Percentiles rank a stretch among this genome's conserved stretches.
These are phyloP conservation scores for Podaxis sp. DNA, from an alignment of 768 basidiomycete genomes.

Conservation along the genomic window DNA sequence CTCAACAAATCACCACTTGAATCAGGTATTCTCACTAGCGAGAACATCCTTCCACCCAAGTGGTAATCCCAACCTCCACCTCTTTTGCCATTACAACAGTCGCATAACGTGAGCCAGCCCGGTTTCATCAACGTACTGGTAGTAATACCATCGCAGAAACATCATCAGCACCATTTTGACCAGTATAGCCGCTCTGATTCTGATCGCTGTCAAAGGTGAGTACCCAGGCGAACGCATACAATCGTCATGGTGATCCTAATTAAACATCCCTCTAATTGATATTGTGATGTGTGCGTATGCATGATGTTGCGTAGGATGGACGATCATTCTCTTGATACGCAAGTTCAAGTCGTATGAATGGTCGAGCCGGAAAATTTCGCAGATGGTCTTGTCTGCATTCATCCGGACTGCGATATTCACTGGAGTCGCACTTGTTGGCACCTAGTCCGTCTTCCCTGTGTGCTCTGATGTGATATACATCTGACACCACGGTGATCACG, in stretches of 20 bases:
- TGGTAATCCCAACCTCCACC: not conserved
- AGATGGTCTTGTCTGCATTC: slow-evolving; percentile 5
- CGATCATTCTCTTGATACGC: not conserved
- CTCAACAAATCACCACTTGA: not conserved
- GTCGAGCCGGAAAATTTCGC: not conserved
- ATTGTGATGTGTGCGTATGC: too few species aligned
- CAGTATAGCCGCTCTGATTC: not conserved
- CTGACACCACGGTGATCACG: not conserved
- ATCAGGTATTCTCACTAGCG: not conserved
- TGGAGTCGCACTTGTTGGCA: not conserved
- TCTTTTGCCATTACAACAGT: slow-evolving; percentile 1
- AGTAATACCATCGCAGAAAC: not conserved
- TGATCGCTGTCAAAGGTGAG: not conserved
- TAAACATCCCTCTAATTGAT: not conserved
- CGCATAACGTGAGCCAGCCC: not conserved
- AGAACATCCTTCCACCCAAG: not conserved
- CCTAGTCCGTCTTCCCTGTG: not conserved
- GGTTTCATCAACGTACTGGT: not conserved
- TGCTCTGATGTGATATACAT: not conserved
- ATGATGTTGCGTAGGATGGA: not conserved
- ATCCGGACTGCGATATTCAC: not conserved
- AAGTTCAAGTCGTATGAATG: slow-evolving; percentile 2
- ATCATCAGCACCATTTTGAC: not conserved
- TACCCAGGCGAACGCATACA: not conserved
- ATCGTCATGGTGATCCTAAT: not conserved